Conservation (phyloP, 2,329 filamentous ascomycete genomes). For the Emmonsiellopsis sp. region DNA sequence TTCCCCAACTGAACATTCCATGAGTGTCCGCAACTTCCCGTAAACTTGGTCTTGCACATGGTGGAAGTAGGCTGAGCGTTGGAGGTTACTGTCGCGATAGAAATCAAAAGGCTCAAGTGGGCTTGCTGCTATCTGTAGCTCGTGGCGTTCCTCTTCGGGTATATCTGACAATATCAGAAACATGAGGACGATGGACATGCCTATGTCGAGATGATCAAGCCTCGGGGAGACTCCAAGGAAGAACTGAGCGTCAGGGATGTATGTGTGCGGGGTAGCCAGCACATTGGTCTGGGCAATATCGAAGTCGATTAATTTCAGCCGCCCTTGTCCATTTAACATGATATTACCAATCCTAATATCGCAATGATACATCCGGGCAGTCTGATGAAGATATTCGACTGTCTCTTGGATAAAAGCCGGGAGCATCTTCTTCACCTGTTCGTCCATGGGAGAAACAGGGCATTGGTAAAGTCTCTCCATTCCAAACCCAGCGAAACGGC, state of each 20-base stretch:
- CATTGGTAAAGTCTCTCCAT: not conserved
- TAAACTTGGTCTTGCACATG: not conserved
- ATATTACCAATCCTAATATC: not conserved
- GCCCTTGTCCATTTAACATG: not conserved
- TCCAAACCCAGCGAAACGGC: not conserved
- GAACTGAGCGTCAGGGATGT: not conserved
- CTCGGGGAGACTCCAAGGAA: not conserved
- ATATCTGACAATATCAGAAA: not conserved
- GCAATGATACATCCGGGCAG: not conserved
- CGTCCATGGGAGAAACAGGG: not conserved
- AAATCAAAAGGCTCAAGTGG: not conserved
- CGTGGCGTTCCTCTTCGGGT: not conserved
- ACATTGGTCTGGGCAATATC: not conserved
- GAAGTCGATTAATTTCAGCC: not conserved
- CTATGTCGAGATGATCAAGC: not conserved
- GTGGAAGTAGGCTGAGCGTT: not conserved
- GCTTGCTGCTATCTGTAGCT: not conserved
- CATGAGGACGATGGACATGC: not conserved
- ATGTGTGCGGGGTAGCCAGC: not conserved
- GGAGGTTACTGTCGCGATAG: not conserved
- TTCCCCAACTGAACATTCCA: not conserved
- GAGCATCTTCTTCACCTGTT: not conserved
- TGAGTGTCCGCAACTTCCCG: not conserved
- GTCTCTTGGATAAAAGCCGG: not conserved
- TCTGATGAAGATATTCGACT: not conserved